Conservation (phyloP, 1,284 basidiomycete genomes). For the Rhodotorula sp. region DNA sequence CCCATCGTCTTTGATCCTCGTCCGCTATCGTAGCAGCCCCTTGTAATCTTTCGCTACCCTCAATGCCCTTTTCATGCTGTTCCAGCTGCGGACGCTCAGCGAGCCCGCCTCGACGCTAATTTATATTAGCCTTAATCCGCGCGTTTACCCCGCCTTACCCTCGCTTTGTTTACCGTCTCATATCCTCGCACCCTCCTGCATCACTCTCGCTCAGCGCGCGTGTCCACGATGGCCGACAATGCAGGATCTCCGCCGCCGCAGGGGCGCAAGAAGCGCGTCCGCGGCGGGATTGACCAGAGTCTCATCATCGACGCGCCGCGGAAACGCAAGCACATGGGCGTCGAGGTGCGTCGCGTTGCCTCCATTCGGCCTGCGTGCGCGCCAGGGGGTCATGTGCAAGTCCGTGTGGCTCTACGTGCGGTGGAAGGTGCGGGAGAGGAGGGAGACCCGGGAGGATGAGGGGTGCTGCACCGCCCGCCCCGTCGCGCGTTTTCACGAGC, state of each 20-base stretch:
- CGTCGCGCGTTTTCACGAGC: neutral
- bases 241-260: neutral
- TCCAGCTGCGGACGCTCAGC: neutral
- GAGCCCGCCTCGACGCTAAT: too few species aligned
- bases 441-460: too few species aligned
- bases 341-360: neutral
- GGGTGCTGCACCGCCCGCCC: neutral
- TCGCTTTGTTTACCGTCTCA: neutral
- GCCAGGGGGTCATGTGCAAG: too few species aligned
- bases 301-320: slow-evolving; percentile 15
- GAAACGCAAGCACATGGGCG: neutral
- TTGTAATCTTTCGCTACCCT: neutral
- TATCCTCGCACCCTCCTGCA: neutral
- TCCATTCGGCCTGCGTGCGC: accelerated
- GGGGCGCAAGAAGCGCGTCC: neutral
- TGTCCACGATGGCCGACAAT: neutral
- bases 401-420: too few species aligned
- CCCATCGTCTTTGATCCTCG: neutral
- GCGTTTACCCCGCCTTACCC: neutral
- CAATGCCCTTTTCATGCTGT: too few species aligned
- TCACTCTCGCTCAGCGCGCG: neutral
- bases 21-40: neutral
- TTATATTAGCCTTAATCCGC: neutral
- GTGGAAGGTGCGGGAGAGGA: too few species aligned
- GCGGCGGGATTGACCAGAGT: slow-evolving; percentile 2